Base-by-base conservation (phyloP, 208 protist genomes). In the Trypanosoma theileri region DNA sequence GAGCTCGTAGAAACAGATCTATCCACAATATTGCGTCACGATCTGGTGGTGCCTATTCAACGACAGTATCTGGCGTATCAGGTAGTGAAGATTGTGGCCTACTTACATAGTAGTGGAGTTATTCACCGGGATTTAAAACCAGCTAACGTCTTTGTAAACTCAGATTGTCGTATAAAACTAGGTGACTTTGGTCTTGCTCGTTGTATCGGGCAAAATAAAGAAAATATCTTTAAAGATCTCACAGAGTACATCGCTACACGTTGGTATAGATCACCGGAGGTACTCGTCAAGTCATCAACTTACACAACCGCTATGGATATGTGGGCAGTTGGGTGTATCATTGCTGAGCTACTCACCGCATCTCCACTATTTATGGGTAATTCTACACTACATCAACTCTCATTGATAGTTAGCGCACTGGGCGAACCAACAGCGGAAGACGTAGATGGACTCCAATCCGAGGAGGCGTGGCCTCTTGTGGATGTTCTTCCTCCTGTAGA, bases 261-360 rank as follows among this genome's bases (percentile, higher is more conserved):
- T 8, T 99, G 98, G 98, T 99, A 99, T 73, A 84, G 98, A 28
- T 98, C 98, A 22, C 98, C 98, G 8, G 98, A 99, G 64, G 98
- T 99, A 54, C 82, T 99, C 13, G 84, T 99, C 0, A 97, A 97
- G 64, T 98, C 92, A 16, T 89, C 82, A 14, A 79, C 79, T 22
- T 99, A 99, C 82, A 97, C 93, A 11, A 96, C 95, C n/a, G 94
- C 94, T 42, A 97, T 99, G 81, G 98, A 99, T 67, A 99, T 99
- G 86, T 99, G 98, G 98, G 96, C 95, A 2, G 77, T 99, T 24
- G 98, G 98, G 3, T 99, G 98, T 73, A 98, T 99, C 44, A 70
- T 99, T 22, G 98, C 78, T 3, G 98, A 99, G 67, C 73, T 99
- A 19, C 82, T 97, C 52, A 71, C 85, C 11, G 92, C 89, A 0